Evolutionary conservation across 441 rosid species (phyloP), one percentile per base, ranked within the genome.

Genomic region (California macrophylla): DNA sequence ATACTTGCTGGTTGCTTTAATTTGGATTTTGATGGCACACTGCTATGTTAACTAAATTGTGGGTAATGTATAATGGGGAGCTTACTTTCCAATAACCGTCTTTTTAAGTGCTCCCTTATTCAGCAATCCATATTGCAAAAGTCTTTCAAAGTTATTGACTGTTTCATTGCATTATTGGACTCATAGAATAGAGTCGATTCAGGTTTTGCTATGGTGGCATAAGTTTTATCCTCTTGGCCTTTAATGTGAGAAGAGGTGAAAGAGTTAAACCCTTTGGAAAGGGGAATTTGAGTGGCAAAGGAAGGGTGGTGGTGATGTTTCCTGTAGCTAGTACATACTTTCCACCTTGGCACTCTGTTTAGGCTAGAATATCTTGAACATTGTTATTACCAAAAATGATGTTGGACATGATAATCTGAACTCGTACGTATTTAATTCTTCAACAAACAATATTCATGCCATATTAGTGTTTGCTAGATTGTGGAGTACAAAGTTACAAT

Each of bases 81-180:
- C 26, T 54, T 54, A 54, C 28, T 54, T 54, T 54, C 4, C 61
- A 54, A 54, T 54, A 54, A 54, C 61, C 61, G 20, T 54, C 60
- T 52, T 54, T 54, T 54, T 54, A 54, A 54, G 61, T 54, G 61
- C 61, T 54, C 26, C 61, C 61, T 54, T 54, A 54, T 54, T 54
- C 61, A 54, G 61, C 61, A 54, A 20, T 54, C 61, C 61, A 54
- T 54, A 21, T 54, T 16, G 24, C 61, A 54, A 52, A 52, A 18
- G 60, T 52, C 60, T 52, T 20, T 21, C 60, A 52, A 54, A 54
- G 26, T 54, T 21, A 20, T 54, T 54, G 61, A 54, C 61, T 54
- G 61, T 54, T 54, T 54, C 8, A 6, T 54, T 54, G 4, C 61
- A 54, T 54, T 21, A 54, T 54, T 54, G 24, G 12, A 54, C 61